Percentiles rank a stretch among this genome's conserved stretches.
These are phyloP conservation scores for Hippophae rhamnoides DNA, from an alignment of 306 rosid species.

Conservation along the genomic window DNA sequence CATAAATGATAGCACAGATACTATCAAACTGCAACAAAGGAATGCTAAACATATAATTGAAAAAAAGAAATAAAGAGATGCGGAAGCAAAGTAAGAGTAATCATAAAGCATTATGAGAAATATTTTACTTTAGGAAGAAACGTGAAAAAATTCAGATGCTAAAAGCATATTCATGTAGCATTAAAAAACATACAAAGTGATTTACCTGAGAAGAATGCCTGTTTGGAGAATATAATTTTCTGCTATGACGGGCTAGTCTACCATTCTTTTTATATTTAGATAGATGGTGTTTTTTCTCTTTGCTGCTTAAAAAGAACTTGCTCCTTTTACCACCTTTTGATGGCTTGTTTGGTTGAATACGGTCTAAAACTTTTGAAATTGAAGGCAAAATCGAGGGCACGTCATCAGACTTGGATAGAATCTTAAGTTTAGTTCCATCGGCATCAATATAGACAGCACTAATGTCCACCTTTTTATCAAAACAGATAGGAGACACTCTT, in stretches of 20 bases:
- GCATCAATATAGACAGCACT: conserved; percentile 46
- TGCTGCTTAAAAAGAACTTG: conserved; percentile 21
- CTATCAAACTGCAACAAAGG: background rate
- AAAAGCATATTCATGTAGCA: no score
- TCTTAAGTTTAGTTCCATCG: conserved; percentile 43
- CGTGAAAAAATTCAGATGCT: no score
- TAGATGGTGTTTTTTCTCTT: conserved; percentile 32
- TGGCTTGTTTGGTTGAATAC: conserved; percentile 31
- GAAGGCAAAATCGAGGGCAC: conserved; percentile 7
- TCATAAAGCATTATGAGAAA: no score
- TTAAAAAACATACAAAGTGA: background rate
- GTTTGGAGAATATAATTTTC: conserved; percentile 19
- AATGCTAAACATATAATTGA: background rate
- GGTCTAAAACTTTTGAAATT: conserved; percentile 20
- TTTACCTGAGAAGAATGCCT: conserved; percentile 36
- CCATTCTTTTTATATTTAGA: conserved; percentile 29
- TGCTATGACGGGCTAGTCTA: conserved; percentile 29
- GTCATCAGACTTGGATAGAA: conserved; percentile 37
- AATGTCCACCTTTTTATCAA: conserved; percentile 19
- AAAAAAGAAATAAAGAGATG: no score
- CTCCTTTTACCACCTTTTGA: conserved; percentile 26
- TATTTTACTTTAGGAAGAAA: no score
- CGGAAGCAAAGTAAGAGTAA: no score
- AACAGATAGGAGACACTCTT: conserved; percentile 16
- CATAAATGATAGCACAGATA: conserved; percentile 1